Percentiles rank a stretch among this genome's conserved stretches.
Evolutionary conservation across 441 rosid species (phyloP).

Genomic region (Erodium chrysanthum): DNA sequence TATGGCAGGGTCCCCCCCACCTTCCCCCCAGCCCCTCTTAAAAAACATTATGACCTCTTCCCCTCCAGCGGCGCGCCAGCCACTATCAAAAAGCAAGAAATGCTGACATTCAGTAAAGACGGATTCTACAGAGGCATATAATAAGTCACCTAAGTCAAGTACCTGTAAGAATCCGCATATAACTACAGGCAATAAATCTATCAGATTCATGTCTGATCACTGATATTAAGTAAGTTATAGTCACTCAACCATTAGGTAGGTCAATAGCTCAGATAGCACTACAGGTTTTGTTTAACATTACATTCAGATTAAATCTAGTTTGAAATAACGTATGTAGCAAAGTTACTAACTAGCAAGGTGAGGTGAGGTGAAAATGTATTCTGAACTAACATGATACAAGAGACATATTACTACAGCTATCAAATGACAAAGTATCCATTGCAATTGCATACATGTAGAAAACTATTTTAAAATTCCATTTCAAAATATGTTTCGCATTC

Average conservation of each 20-base stretch:
- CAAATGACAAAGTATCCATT: background rate
- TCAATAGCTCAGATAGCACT: background rate
- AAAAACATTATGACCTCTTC: slow-evolving; percentile 46
- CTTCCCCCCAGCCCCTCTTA: slow-evolving; percentile 94
- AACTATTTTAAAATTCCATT: background rate
- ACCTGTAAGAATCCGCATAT: background rate
- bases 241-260: background rate
- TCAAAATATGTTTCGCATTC: background rate
- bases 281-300: background rate
- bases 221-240: too few relatives aligned
- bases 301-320: background rate
- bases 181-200: background rate
- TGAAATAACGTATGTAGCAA: background rate
- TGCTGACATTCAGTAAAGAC: slow-evolving; percentile 16
- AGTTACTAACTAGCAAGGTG: background rate
- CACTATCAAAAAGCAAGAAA: slow-evolving; percentile 48
- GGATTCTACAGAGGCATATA: background rate
- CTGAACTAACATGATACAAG: background rate
- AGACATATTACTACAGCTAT: background rate
- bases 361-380: background rate
- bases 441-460: background rate
- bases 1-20: slow-evolving; percentile 72
- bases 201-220: too few relatives aligned
- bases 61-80: slow-evolving; percentile 96
- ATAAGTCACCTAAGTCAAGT: background rate